Evolutionary conservation across 169 alveolate genomes (phyloP).

Genomic region (Eimeria sp.): DNA sequence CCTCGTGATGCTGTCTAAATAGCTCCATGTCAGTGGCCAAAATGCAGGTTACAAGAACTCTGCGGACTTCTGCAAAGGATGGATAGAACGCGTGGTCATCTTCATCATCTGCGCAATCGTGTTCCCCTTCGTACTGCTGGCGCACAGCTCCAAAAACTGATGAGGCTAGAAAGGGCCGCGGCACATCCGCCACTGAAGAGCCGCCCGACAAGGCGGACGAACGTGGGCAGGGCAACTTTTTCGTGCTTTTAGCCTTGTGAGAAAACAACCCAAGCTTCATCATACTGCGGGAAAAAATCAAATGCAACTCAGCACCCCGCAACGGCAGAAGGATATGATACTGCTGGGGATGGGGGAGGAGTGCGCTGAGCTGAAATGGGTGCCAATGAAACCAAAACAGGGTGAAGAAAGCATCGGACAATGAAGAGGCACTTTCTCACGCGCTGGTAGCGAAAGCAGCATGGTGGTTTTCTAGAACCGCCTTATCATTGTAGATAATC

Average conservation of each 20-base stretch:
- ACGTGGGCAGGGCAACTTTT: neutral
- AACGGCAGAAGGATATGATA: neutral
- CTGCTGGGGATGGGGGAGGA: neutral
- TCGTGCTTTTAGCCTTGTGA: neutral
- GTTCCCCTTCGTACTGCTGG: neutral
- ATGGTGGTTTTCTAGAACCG: slow-evolving; percentile 91
- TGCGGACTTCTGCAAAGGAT: slow-evolving; percentile 72
- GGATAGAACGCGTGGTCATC: slow-evolving; percentile 30
- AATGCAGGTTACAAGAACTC: slow-evolving; percentile 69
- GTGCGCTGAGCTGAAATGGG: neutral
- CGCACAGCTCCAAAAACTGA: neutral
- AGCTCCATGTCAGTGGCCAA: slow-evolving; percentile 85
- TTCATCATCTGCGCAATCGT: slow-evolving; percentile 18
- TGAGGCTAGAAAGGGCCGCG: neutral
- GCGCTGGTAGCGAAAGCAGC: slow-evolving; percentile 86
- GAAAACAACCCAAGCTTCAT: slow-evolving; percentile 67
- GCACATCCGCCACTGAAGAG: neutral
- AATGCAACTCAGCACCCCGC: neutral
- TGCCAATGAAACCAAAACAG: neutral
- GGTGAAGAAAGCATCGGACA: neutral
- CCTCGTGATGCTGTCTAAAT: slow-evolving; percentile 82
- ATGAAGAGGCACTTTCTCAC: slow-evolving; percentile 10
- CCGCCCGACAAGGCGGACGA: neutral
- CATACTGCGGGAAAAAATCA: slow-evolving; percentile 43
- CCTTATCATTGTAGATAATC: slow-evolving; percentile 89